A percentile compares a stretch with the other conserved stretches of the same genome.
Conservation (phyloP, 257 asterid species). For the Solanum gandarillasii region DNA sequence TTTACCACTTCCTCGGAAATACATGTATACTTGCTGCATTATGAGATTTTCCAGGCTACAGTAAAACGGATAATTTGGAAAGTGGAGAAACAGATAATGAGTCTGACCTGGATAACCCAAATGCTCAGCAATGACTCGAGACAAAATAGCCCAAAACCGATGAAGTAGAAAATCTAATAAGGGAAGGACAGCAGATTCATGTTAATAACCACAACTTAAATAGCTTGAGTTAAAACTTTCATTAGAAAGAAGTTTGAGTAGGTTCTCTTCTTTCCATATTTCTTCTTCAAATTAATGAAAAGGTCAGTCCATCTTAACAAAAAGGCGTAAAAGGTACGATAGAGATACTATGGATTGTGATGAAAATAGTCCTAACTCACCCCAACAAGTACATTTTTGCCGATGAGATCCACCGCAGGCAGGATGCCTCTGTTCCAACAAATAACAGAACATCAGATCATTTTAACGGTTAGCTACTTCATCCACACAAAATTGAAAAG, state of each 20-base stretch:
- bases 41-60: not conserved
- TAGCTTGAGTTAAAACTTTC: not conserved
- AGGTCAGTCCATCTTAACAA: not conserved
- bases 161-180: constrained; percentile 77
- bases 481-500: not conserved
- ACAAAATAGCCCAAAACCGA: constrained; percentile 90
- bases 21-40: constrained; percentile 51
- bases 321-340: not conserved
- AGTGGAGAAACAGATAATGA: not conserved
- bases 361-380: constrained; percentile 29
- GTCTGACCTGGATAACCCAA: constrained; percentile 90
- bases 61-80: not conserved
- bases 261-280: not conserved
- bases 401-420: constrained; percentile 84
- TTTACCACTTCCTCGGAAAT: constrained; percentile 50
- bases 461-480: not conserved
- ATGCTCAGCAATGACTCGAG: constrained; percentile 78
- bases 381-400: constrained; percentile 74
- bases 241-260: not conserved
- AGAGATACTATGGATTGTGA: not conserved
- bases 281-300: not conserved
- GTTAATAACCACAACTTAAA: not conserved
- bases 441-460: constrained; percentile 2
- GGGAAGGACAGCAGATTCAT: not conserved
- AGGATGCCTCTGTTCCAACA: constrained; percentile 72